Percentiles rank a stretch among this genome's conserved stretches.
phyloP scores from a whole-genome alignment of 106 monocot genomes.

The Chionographis japonica region DNA sequence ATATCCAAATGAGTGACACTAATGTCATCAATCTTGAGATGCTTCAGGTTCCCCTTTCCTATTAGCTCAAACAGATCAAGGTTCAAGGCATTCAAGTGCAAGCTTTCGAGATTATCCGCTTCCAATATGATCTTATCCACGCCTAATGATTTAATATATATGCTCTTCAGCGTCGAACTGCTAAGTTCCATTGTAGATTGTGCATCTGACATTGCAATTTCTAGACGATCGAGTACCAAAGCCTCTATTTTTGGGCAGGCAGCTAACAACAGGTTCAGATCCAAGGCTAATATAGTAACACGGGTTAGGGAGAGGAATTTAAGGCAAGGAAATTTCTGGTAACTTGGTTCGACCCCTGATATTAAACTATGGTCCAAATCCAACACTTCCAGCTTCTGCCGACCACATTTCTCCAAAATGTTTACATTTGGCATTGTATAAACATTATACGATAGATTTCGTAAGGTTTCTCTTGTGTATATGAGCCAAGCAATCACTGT shows the following conservation, averaged over 20 bases:
- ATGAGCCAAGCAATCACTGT: constrained; percentile 97
- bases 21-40: constrained; percentile 89
- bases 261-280: constrained; percentile 67
- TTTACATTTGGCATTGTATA: constrained; percentile 70
- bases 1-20: constrained; percentile 92
- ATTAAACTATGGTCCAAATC: constrained; percentile 77
- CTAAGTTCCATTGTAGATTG: constrained; percentile 79
- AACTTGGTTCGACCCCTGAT: constrained; percentile 76
- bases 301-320: constrained; percentile 67
- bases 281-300: constrained; percentile 78
- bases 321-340: constrained; percentile 72
- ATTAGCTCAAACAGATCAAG: constrained; percentile 90
- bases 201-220: constrained; percentile 79
- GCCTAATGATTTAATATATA: constrained; percentile 61
- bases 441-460: constrained; percentile 67
- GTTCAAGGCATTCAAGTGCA: constrained; percentile 78
- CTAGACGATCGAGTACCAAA: constrained; percentile 59
- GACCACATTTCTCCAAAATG: constrained; percentile 82
- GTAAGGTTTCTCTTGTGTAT: constrained; percentile 89
- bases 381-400: constrained; percentile 78
- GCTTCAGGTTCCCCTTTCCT: constrained; percentile 71
- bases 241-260: constrained; percentile 84
- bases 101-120: constrained; percentile 77
- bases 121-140: constrained; percentile 91
- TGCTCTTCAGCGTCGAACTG: constrained; percentile 64